phyloP scores from a whole-genome alignment of 2,329 filamentous ascomycete species.

The Fusarium sp. region DNA sequence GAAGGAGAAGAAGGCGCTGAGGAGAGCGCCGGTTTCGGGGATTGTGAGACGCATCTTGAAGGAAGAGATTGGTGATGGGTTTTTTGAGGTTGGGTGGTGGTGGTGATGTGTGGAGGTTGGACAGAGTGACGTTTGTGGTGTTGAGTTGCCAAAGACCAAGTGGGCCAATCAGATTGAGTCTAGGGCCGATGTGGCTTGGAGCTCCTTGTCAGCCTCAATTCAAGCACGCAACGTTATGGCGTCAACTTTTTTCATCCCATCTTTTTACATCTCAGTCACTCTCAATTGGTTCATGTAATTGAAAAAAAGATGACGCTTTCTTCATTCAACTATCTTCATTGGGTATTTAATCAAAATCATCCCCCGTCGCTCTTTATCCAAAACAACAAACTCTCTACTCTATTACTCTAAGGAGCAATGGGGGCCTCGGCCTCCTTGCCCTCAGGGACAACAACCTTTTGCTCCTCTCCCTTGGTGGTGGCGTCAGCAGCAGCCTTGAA shows the following conservation, averaged over 20 bases:
- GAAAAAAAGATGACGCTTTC: background rate
- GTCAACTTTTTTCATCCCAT: background rate
- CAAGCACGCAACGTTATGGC: background rate
- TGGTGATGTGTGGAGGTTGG: constrained; percentile 20
- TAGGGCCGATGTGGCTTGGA: constrained; percentile 30
- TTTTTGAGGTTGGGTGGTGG: background rate
- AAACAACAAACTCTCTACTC: background rate
- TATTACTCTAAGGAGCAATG: constrained; percentile 27
- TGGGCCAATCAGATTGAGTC: constrained; percentile 35
- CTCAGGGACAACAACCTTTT: constrained; percentile 33
- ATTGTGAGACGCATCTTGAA: constrained; percentile 49
- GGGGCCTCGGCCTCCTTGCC: constrained; percentile 52
- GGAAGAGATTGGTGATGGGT: background rate
- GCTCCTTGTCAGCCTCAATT: constrained; percentile 30
- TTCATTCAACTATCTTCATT: constrained; percentile 2
- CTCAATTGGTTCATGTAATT: background rate
- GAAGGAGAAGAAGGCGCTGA: constrained; percentile 49
- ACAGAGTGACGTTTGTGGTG: constrained; percentile 35
- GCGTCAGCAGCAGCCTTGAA: constrained; percentile 69
- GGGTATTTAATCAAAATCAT: constrained; percentile 26
- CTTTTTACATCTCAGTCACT: background rate
- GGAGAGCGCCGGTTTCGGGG: constrained; percentile 46
- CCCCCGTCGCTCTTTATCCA: constrained; percentile 1
- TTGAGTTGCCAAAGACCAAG: constrained; percentile 28
- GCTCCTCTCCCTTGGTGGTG: constrained; percentile 46